phyloP scores from a whole-genome alignment of 2,329 filamentous ascomycete genomes.

The Coleophoma crateriformis region DNA sequence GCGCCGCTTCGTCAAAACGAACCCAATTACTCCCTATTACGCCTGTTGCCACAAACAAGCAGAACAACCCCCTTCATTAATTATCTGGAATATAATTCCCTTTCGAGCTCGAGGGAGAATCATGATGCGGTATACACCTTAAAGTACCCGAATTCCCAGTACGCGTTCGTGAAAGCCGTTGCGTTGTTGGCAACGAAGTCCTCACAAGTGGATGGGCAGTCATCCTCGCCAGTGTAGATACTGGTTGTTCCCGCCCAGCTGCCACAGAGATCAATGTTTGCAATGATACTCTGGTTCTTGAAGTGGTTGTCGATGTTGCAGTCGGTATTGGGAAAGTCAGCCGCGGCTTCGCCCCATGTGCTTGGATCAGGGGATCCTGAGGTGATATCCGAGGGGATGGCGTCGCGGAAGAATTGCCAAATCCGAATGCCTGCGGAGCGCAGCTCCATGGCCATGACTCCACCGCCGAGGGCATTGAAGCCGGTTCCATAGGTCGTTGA shows the following conservation, averaged over 20 bases:
- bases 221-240: conserved; percentile 13
- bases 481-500: conserved; percentile 39
- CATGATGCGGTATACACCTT: conserved; percentile 13
- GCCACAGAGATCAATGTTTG: conserved; percentile 83
- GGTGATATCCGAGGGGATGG: conserved; percentile 39
- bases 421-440: conserved; percentile 38
- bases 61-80: background rate
- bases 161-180: conserved; percentile 21
- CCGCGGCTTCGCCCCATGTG: conserved; percentile 38
- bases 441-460: conserved; percentile 43
- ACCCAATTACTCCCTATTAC: background rate
- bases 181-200: conserved; percentile 22
- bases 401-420: conserved; percentile 42
- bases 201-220: conserved; percentile 19
- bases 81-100: background rate
- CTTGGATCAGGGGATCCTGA: conserved; percentile 35
- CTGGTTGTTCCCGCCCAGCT: conserved; percentile 68
- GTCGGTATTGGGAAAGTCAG: conserved; percentile 40
- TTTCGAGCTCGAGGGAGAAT: background rate
- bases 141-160: conserved; percentile 24
- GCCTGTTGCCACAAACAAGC: background rate
- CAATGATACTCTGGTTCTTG: conserved; percentile 67
- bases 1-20: background rate
- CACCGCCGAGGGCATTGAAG: conserved; percentile 45
- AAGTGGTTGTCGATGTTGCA: conserved; percentile 73